These are phyloP conservation scores for Oryza meridionalis DNA, from an alignment of 176 grass and related monocot species.

Conservation along the genomic window DNA sequence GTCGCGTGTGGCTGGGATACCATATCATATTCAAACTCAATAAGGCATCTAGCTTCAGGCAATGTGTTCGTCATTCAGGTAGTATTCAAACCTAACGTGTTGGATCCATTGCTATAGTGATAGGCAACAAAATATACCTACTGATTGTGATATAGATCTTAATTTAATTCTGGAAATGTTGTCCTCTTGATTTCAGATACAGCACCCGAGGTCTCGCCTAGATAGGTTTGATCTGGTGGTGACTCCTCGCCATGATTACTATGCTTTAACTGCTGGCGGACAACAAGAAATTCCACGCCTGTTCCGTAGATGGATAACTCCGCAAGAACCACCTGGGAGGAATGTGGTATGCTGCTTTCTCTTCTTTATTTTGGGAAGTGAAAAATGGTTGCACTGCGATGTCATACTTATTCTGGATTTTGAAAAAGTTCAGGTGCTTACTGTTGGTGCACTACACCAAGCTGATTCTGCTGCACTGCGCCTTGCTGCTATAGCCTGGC, in stretches of 20 bases:
- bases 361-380: not conserved
- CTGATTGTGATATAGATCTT: not conserved
- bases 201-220: constrained; percentile 78
- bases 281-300: constrained; percentile 72
- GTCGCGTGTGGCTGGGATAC: constrained; percentile 90
- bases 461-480: constrained; percentile 82
- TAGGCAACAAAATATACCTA: constrained; percentile 21
- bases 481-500: constrained; percentile 80
- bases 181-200: constrained; percentile 67
- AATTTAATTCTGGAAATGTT: constrained; percentile 28
- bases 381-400: not conserved
- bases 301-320: constrained; percentile 80
- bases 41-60: constrained; percentile 69
- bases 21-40: constrained; percentile 79
- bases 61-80: constrained; percentile 97
- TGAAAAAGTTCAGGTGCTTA: constrained; percentile 69
- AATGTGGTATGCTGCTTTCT: constrained; percentile 73
- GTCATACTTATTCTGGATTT: constrained; percentile 28
- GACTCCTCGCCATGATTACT: constrained; percentile 91
- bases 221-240: constrained; percentile 92
- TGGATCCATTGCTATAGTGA: constrained; percentile 20
- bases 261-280: constrained; percentile 76
- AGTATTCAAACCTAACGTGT: constrained; percentile 17
- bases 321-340: constrained; percentile 67
- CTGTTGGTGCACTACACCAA: constrained; percentile 80